Conservation (phyloP, 805 yeast species). For the Yamadazyma philogaea region DNA sequence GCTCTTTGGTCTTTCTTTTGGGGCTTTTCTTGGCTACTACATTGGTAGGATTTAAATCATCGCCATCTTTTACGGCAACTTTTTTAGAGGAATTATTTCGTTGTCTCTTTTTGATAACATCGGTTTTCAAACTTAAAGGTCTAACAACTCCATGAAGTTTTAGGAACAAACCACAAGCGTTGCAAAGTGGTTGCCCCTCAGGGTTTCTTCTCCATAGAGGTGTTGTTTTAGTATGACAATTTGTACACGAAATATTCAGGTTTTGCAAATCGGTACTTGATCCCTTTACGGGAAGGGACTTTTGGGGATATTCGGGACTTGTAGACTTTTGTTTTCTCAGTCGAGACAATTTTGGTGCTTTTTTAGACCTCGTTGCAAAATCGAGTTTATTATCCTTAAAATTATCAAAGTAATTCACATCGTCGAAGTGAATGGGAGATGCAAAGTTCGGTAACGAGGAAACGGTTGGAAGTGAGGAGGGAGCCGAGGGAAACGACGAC, state of each 20-base stretch:
- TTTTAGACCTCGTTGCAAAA: slow-evolving; percentile 8
- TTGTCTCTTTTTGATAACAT: slow-evolving; percentile 89
- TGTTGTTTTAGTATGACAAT: slow-evolving; percentile 88
- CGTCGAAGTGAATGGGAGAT: slow-evolving; percentile 14
- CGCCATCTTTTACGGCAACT: slow-evolving; percentile 40
- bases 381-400: slow-evolving; percentile 11
- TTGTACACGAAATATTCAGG: slow-evolving; percentile 53
- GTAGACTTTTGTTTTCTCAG: slow-evolving; percentile 8
- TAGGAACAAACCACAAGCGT: slow-evolving; percentile 92
- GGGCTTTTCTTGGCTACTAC: slow-evolving; percentile 5
- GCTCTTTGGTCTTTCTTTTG: not conserved
- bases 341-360: slow-evolving; percentile 9
- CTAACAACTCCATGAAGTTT: slow-evolving; percentile 94
- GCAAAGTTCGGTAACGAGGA: slow-evolving; percentile 10
- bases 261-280: slow-evolving; percentile 5
- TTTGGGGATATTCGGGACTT: slow-evolving; percentile 2
- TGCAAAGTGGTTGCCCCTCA: slow-evolving; percentile 88
- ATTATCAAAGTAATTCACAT: slow-evolving; percentile 12
- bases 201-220: slow-evolving; percentile 95
- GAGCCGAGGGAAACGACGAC: slow-evolving; percentile 1
- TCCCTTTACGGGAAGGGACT: not conserved
- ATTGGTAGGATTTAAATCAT: slow-evolving; percentile 48
- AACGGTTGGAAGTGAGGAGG: slow-evolving; percentile 8
- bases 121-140: slow-evolving; percentile 87
- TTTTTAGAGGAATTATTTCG: slow-evolving; percentile 38